Conservation (phyloP, 73 alveolate genomes). For the Paramecium tetraurelia region DNA sequence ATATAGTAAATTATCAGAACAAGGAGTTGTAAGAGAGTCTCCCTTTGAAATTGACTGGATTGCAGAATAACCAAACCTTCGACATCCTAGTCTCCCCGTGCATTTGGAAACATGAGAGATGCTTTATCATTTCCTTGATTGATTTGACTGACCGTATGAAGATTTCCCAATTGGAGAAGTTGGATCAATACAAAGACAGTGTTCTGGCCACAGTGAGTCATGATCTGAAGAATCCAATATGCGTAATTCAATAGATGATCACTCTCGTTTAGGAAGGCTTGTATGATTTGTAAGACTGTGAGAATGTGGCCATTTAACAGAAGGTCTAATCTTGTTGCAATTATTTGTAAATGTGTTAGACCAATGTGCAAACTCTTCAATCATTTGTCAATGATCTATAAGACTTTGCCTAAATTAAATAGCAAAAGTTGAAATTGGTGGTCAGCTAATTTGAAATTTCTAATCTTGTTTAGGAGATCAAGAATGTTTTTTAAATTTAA, state of each 20-base stretch:
- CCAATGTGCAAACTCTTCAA: not conserved
- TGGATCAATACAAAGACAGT: not conserved
- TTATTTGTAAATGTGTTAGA: not conserved
- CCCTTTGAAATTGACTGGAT: not conserved
- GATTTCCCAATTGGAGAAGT: not conserved
- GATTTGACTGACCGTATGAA: not conserved
- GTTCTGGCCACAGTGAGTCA: slow-evolving; percentile 17
- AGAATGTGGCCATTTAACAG: not conserved
- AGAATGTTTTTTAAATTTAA: not conserved
- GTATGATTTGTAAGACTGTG: not conserved
- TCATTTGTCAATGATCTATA: slow-evolving; percentile 24
- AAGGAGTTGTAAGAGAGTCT: not conserved
- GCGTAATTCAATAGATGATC: not conserved
- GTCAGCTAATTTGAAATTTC: not conserved
- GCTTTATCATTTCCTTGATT: not conserved
- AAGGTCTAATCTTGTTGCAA: not conserved
- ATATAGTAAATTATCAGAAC: not conserved
- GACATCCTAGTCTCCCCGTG: not conserved
- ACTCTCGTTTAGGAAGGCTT: not conserved
- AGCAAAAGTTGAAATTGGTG: not conserved
- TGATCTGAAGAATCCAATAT: not conserved
- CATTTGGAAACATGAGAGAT: not conserved
- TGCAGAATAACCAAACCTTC: not conserved
- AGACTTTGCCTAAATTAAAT: slow-evolving; percentile 5
- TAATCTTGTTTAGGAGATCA: not conserved